Base-by-base conservation (phyloP, 2,329 filamentous ascomycete species). In the Alternaria ethzedia region DNA sequence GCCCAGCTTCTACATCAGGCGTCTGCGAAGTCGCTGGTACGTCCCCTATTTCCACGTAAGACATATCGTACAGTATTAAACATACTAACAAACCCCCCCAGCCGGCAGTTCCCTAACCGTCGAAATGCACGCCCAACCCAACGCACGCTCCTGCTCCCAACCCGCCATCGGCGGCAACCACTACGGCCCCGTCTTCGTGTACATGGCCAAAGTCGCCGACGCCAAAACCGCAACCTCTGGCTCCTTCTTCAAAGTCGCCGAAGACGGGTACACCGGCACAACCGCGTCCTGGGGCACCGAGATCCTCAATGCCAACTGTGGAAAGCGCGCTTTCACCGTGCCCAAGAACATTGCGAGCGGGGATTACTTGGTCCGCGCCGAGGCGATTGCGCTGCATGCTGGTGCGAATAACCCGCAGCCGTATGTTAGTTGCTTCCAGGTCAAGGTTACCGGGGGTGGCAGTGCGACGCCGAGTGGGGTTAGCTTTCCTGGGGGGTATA, bases 221-320 rank as follows among this genome's bases (percentile, higher is more conserved):
- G 78, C 78, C 6, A 78, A 68, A 55, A 75, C 74, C 8, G 76
- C 77, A 0, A 72, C 60, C 6, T 69, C 64, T 0, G 77, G 64
- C 6, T 79, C 76, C 4, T 79, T 75, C 64, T 79, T 79, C 76
- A 79, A 79, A 69, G 77, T 79, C 26, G 77, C 75, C 21, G 77
- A 79, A 54, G 77, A 79, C 44, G 77, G 76, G 21, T 78, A 78
- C 71, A 74, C 70, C 1, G 77, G 77, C 59, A 78, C 76, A 4
- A 78, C 73, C 0, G 72, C 75, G 0, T 74, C 75, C 1, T 79
- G 77, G 77, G 77, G 77, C 12, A 79, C 77, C 15, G 76, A 79
- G 70, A 78, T 78, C 64, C 74, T 79, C 54, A 79, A 79, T 65
- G 77, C 77, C 21, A 79, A 79, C 72, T 79, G 77, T 64, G 77